phyloP scores from a whole-genome alignment of 495 filamentous ascomycete genomes.

The Penicillium crystallinum region DNA sequence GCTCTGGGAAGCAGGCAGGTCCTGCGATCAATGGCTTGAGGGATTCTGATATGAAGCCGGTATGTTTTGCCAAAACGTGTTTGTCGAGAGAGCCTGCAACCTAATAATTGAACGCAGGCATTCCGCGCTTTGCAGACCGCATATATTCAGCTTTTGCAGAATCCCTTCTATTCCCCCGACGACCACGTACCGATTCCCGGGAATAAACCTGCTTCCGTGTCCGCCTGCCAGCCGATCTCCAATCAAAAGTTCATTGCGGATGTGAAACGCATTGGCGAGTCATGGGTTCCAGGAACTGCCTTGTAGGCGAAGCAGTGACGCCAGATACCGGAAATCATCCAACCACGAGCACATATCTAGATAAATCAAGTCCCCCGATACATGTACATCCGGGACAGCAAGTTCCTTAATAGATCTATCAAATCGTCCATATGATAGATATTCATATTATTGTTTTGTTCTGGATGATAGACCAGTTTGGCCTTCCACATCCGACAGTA shows the following conservation, averaged over 20 bases:
- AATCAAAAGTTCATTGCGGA: conserved; percentile 77
- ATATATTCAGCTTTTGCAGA: conserved; percentile 83
- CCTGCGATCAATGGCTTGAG: conserved; percentile 53
- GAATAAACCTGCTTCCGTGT: conserved; percentile 24
- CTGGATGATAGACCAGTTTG: neutral
- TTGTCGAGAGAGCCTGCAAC: neutral
- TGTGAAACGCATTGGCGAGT: conserved; percentile 79
- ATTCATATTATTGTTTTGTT: neutral
- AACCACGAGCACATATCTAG: neutral
- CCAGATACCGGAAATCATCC: neutral
- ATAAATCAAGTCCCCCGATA: neutral
- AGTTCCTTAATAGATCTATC: neutral
- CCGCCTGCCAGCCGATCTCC: conserved; percentile 59
- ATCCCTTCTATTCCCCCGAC: conserved; percentile 92
- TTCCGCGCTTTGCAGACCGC: conserved; percentile 88
- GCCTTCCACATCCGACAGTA: no score
- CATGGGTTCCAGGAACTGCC: conserved; percentile 49
- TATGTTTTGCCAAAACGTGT: conserved; percentile 31
- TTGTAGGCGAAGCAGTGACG: conserved; percentile 14
- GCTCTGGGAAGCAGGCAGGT: conserved; percentile 24
- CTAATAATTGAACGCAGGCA: conserved; percentile 47
- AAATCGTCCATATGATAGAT: neutral
- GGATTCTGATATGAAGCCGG: conserved; percentile 78
- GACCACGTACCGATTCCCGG: conserved; percentile 57
- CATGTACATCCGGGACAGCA: neutral